A percentile compares a stretch with the other conserved stretches of the same genome.
These are phyloP conservation scores for Colletotrichum tropicale DNA, from an alignment of 2,329 filamentous ascomycete genomes.

Conservation along the genomic window DNA sequence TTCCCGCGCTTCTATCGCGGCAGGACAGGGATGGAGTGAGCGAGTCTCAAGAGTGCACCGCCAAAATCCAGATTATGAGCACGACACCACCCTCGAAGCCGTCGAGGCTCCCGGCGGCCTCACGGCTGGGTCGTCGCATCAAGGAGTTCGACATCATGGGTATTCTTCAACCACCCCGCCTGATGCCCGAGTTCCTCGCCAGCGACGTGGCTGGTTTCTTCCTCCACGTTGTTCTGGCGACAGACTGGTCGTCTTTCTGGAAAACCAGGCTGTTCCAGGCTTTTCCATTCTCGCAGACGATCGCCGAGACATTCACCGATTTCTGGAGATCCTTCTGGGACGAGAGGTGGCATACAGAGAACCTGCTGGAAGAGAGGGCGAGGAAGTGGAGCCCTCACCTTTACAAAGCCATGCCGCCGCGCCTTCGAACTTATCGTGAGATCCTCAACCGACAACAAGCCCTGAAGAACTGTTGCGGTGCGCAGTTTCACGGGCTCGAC, in stretches of 20 bases:
- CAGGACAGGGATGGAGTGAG: not conserved
- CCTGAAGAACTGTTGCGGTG: constrained; percentile 7
- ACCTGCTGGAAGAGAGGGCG: not conserved
- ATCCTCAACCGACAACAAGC: constrained; percentile 21
- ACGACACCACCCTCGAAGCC: not conserved
- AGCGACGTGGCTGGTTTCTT: constrained; percentile 2
- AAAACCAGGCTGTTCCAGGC: not conserved
- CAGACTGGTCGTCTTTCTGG: not conserved
- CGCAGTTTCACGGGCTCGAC: not conserved
- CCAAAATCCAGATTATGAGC: not conserved
- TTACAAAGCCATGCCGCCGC: not conserved
- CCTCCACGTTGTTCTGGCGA: not conserved
- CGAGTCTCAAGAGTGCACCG: not conserved
- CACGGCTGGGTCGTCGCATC: not conserved
- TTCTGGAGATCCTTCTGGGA: not conserved
- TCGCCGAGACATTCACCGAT: not conserved
- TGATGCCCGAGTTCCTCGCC: not conserved
- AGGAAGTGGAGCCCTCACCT: not conserved
- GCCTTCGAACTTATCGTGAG: constrained; percentile 16
- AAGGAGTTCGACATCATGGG: not conserved
- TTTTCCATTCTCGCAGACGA: not conserved
- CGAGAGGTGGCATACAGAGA: constrained; percentile 11
- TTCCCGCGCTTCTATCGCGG: not conserved
- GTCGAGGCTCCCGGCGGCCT: not conserved
- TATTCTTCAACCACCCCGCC: not conserved